Conservation (phyloP, 2,329 filamentous ascomycete genomes). For the Colletotrichum gigasporum region DNA sequence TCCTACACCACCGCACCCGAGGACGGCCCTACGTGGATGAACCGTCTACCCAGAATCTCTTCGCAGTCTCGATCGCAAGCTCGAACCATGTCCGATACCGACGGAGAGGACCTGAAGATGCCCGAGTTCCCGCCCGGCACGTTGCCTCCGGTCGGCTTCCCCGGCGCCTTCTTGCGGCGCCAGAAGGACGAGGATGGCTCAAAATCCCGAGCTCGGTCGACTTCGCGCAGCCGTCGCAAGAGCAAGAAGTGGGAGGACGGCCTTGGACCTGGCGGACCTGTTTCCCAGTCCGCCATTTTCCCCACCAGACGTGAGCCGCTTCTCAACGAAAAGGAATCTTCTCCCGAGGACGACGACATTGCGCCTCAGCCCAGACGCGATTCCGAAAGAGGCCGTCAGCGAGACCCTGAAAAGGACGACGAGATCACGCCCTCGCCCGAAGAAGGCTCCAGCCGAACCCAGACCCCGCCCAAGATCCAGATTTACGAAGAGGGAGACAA, state of each 20-base stretch:
- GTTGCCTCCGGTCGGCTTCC: constrained; percentile 75
- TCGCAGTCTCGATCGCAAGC: constrained; percentile 81
- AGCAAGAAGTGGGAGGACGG: constrained; percentile 75
- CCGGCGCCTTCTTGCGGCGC: constrained; percentile 82
- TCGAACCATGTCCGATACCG: constrained; percentile 82
- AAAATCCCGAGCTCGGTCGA: constrained; percentile 53
- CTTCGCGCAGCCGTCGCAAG: constrained; percentile 67
- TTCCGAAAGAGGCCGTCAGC: constrained; percentile 16
- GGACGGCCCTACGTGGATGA: constrained; percentile 94
- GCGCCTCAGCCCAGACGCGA: constrained; percentile 5
- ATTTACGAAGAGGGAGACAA: constrained; percentile 84
- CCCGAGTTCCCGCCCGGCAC: constrained; percentile 73
- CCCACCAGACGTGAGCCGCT: constrained; percentile 61
- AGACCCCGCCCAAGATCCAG: constrained; percentile 57
- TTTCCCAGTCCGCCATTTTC: constrained; percentile 88
- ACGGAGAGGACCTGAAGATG: constrained; percentile 71
- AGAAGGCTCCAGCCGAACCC: constrained; percentile 14
- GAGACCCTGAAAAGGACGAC: constrained; percentile 25
- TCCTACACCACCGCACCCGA: constrained; percentile 93
- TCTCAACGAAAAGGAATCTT: constrained; percentile 39
- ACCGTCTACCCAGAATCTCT: constrained; percentile 79
- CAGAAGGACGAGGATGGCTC: constrained; percentile 80
- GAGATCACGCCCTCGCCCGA: constrained; percentile 27
- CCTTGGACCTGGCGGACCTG: constrained; percentile 84
- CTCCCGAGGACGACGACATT: constrained; percentile 32